Evolutionary conservation across 2,329 filamentous ascomycete genomes (phyloP).

Genomic region (Verticillium nonalfalfae): DNA sequence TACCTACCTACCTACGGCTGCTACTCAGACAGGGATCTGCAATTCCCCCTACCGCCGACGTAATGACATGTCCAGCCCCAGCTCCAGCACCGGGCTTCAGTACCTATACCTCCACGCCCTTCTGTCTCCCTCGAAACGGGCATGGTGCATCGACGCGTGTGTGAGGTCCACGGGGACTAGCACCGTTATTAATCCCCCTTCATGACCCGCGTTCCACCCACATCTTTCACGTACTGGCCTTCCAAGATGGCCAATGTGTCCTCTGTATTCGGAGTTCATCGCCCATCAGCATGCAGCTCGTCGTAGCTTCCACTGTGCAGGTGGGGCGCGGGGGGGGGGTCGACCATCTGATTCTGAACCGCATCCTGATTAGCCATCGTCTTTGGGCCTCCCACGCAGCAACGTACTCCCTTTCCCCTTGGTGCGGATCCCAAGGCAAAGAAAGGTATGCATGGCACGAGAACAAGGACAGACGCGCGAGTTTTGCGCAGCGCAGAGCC

Average conservation of each 20-base stretch:
- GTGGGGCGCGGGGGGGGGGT: background rate
- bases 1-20: background rate
- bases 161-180: background rate
- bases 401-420: background rate
- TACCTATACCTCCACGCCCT: background rate
- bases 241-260: background rate
- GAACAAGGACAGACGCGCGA: background rate
- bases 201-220: background rate
- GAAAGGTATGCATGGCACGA: background rate
- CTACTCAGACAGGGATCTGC: background rate
- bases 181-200: background rate
- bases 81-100: background rate
- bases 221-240: background rate
- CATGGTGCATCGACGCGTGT: background rate
- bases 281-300: background rate
- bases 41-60: background rate
- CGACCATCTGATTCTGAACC: background rate
- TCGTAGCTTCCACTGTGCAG: background rate
- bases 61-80: background rate
- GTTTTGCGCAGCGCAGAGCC: background rate
- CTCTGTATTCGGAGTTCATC: background rate
- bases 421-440: background rate
- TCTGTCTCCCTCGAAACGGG: background rate
- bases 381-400: background rate
- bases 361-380: background rate